phyloP scores from a whole-genome alignment of 2,329 filamentous ascomycete species.

The Amphichorda felina region DNA sequence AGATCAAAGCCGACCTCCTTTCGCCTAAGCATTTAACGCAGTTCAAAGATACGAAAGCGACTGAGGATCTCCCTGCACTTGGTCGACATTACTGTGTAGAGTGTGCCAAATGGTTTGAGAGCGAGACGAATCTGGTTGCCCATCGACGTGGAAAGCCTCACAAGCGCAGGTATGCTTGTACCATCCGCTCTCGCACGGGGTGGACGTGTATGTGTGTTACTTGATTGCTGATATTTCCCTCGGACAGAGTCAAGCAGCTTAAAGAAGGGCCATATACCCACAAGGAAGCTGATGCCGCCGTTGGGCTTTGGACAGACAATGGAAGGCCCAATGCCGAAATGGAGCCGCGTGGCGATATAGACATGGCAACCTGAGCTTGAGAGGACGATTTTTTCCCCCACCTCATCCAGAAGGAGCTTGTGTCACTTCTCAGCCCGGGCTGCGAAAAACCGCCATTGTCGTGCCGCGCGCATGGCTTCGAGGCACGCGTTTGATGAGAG shows the following conservation, averaged over 20 bases:
- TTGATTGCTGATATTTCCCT: constrained; percentile 9
- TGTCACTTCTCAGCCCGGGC: too few species aligned
- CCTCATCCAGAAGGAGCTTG: too few species aligned
- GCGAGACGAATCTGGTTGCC: constrained; percentile 58
- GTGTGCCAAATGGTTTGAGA: constrained; percentile 95
- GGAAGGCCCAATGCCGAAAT: constrained; percentile 8
- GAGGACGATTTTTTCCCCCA: too few species aligned
- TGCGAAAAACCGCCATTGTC: too few species aligned
- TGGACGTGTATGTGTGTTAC: too few species aligned
- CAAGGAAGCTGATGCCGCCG: constrained; percentile 71
- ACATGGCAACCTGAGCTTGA: constrained; percentile 18
- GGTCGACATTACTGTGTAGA: constrained; percentile 82
- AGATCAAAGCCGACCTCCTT: constrained; percentile 73
- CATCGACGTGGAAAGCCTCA: constrained; percentile 87
- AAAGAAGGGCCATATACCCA: constrained; percentile 79
- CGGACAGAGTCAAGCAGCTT: constrained; percentile 61
- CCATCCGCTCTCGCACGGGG: too few species aligned
- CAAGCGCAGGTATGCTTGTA: constrained; percentile 75
- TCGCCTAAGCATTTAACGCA: constrained; percentile 70
- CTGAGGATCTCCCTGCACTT: constrained; percentile 79
- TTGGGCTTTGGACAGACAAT: constrained; percentile 62
- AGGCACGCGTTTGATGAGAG: too few species aligned
- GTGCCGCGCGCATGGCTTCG: too few species aligned
- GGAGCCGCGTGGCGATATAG: constrained; percentile 12
- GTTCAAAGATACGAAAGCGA: constrained; percentile 66